Percentiles rank a stretch among this genome's conserved stretches.
phyloP scores from a whole-genome alignment of 768 basidiomycete genomes.

The Calvatia gigantea region DNA sequence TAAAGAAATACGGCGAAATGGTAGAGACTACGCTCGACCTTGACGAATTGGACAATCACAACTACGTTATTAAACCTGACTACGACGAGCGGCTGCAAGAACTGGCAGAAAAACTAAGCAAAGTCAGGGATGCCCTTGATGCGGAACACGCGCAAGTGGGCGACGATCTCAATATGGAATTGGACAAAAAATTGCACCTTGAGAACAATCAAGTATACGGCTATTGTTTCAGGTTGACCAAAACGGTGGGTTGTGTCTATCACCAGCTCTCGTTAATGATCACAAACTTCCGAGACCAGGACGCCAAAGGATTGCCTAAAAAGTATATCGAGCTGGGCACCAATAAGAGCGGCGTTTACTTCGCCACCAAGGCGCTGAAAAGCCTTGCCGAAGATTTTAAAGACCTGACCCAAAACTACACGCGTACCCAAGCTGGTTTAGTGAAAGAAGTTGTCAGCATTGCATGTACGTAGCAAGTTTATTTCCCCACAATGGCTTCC shows the following conservation, averaged over 20 bases:
- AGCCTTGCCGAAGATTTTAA: conserved; percentile 67
- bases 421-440: conserved; percentile 70
- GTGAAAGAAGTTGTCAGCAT: conserved; percentile 94
- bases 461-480: conserved; percentile 55
- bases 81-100: conserved; percentile 76
- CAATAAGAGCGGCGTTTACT: conserved; percentile 83
- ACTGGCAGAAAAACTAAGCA: conserved; percentile 62
- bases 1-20: conserved; percentile 86
- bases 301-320: conserved; percentile 68
- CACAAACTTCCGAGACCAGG: conserved; percentile 41
- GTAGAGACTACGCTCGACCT: conserved; percentile 96
- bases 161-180: conserved; percentile 70
- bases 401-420: conserved; percentile 66
- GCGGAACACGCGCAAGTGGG: conserved; percentile 72
- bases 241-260: conserved; percentile 56
- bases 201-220: conserved; percentile 89
- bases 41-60: conserved; percentile 78
- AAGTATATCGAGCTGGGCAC: conserved; percentile 83
- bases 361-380: conserved; percentile 78
- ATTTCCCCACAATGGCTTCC: background rate
- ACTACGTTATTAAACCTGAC: conserved; percentile 88
- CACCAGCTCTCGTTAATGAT: background rate
- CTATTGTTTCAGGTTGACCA: conserved; percentile 90
- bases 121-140: conserved; percentile 78
- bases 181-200: conserved; percentile 93